Evolutionary conservation across 1,284 basidiomycete species (phyloP).

Genomic region (Trichosporon inkin): DNA sequence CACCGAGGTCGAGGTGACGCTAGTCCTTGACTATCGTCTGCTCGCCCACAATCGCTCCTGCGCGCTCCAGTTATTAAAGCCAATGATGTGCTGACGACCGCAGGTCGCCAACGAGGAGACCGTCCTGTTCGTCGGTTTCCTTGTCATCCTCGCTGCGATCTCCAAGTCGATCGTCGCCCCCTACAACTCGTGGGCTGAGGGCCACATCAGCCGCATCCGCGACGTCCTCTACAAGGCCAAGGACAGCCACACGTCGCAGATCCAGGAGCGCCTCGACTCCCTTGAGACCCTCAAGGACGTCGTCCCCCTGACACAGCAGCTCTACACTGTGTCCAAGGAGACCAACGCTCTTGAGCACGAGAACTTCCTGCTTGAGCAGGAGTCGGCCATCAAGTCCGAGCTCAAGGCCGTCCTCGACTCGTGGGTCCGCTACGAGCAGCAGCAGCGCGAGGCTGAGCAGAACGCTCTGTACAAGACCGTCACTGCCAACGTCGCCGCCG

Average conservation of each 20-base stretch:
- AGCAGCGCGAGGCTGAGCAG: constrained; percentile 95
- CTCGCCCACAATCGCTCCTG: neutral
- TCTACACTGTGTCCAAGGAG: constrained; percentile 94
- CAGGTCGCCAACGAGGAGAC: constrained; percentile 88
- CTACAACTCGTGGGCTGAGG: constrained; percentile 89
- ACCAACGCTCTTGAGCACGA: constrained; percentile 87
- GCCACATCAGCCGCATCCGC: constrained; percentile 77
- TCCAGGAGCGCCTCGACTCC: constrained; percentile 84
- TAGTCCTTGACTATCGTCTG: neutral
- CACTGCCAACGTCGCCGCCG: constrained; percentile 77
- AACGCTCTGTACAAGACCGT: constrained; percentile 79
- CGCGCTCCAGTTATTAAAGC: neutral
- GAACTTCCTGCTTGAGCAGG: constrained; percentile 86
- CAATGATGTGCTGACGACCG: neutral
- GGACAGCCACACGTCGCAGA: constrained; percentile 84
- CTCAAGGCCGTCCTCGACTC: constrained; percentile 93
- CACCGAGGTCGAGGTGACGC: neutral
- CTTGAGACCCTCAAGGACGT: constrained; percentile 94
- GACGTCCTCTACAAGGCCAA: constrained; percentile 77
- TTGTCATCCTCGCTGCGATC: constrained; percentile 81
- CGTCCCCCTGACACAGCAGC: constrained; percentile 78
- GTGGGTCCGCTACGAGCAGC: constrained; percentile 97
- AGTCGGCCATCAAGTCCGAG: constrained; percentile 79
- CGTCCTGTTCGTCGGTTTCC: constrained; percentile 73
- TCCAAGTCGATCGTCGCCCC: constrained; percentile 75